Evolutionary conservation across 2,329 filamentous ascomycete species (phyloP), one percentile per base, ranked within the genome.

Genomic region (Claviceps africana): DNA sequence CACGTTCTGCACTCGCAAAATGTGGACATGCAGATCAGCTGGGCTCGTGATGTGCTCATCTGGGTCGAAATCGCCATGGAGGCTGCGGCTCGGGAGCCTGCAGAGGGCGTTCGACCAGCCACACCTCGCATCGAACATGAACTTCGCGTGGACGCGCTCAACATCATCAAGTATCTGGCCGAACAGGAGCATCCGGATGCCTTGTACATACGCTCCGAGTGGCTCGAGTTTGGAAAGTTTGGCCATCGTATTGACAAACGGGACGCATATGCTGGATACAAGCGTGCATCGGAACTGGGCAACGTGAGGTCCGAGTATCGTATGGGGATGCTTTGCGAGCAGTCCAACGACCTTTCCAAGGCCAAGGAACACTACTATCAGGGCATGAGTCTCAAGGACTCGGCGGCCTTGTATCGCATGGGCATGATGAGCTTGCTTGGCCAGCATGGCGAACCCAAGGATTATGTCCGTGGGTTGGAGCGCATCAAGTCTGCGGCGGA

Each of bases 351-450:
- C 62, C 84, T 89, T 55, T 78, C 83, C 56, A 96, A 95, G 66
- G 93, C 93, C 6, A 82, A 96, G 62, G 83, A 85, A 62, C 90
- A 97, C 67, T 98, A 97, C 68, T 82, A 88, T 58, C 78, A 80
- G 47, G 93, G 93, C 48, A 82, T 93, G 48, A 78, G 81, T 48
- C 73, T 83, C 59, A 82, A 83, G 25, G 93, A 98, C 69, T 95
- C 93, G 17, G 93, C 93, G 3, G 90, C 89, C 5, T 85, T 73
- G 54, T 80, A 90, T 70, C 83, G 93, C 54, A 73, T 98, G 59
- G 93, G 93, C 53, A 98, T 98, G 93, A 95, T 98, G 86, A 90
- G 86, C 54, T 74, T 98, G 50, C 78, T 97, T 51, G 93, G 93
- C 30, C 93, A 98, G 70, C 89, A 95, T 66, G 88, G 88, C 48